These are phyloP conservation scores for Candida hispaniensis DNA, from an alignment of 805 yeast species.

Conservation along the genomic window DNA sequence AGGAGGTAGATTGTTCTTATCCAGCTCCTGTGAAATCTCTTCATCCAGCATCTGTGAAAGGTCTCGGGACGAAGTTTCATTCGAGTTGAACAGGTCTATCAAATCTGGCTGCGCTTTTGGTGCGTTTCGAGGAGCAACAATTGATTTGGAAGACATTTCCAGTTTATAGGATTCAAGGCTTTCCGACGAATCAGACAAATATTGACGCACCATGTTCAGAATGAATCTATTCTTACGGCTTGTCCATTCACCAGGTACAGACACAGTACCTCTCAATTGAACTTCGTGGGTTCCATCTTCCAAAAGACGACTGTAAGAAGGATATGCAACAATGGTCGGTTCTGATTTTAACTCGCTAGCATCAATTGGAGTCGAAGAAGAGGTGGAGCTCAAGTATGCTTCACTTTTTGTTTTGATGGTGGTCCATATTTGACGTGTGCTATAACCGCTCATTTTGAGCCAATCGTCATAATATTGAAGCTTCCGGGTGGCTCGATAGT, in stretches of 20 bases:
- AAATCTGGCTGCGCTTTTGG: background rate
- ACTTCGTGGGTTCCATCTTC: slow-evolving; percentile 37
- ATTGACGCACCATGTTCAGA: slow-evolving; percentile 55
- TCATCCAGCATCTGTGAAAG: background rate
- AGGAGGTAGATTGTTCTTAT: too few relatives aligned
- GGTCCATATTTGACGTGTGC: slow-evolving; percentile 12
- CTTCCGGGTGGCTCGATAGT: slow-evolving; percentile 14
- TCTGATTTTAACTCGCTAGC: slow-evolving; percentile 1
- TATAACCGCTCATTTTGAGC: slow-evolving; percentile 13
- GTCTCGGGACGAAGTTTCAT: background rate
- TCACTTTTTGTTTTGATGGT: slow-evolving; percentile 16
- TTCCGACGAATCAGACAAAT: slow-evolving; percentile 1
- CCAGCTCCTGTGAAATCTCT: too few relatives aligned
- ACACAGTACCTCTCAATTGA: slow-evolving; percentile 62
- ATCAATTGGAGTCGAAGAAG: slow-evolving; percentile 3
- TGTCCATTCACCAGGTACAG: slow-evolving; percentile 51
- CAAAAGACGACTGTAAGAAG: slow-evolving; percentile 39
- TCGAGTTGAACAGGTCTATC: slow-evolving; percentile 1
- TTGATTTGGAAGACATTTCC: slow-evolving; percentile 1
- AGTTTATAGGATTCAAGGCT: slow-evolving; percentile 42
- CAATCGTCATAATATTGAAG: slow-evolving; percentile 12
- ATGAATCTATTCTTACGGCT: slow-evolving; percentile 62
- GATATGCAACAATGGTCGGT: slow-evolving; percentile 30
- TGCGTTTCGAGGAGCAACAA: background rate
- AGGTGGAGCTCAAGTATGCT: slow-evolving; percentile 34